These are phyloP conservation scores for Fusarium sp. DNA, from an alignment of 2,329 filamentous ascomycete genomes.

Conservation along the genomic window DNA sequence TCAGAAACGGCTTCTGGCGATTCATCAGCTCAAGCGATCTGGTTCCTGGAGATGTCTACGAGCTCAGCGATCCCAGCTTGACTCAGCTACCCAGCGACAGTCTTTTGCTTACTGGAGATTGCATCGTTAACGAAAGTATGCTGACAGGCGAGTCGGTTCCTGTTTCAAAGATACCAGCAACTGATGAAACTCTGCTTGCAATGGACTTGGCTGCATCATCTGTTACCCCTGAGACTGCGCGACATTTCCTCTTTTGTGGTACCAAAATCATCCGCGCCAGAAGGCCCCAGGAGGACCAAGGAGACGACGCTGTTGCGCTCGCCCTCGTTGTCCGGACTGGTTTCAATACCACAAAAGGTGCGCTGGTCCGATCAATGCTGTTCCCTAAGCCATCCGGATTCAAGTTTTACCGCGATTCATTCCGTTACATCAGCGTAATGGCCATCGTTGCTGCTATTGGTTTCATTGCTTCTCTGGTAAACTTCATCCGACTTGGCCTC, in stretches of 20 bases:
- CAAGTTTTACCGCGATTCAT: constrained; percentile 98
- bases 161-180: constrained; percentile 89
- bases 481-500: constrained; percentile 86
- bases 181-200: constrained; percentile 78
- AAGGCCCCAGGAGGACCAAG: constrained; percentile 84
- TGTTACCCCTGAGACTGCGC: constrained; percentile 83
- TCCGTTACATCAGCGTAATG: constrained; percentile 98
- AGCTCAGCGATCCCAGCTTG: constrained; percentile 92
- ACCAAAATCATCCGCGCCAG: constrained; percentile 94
- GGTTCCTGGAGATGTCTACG: constrained; percentile 95
- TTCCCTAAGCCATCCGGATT: constrained; percentile 98
- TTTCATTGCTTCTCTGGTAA: constrained; percentile 90
- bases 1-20: constrained; percentile 96
- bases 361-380: constrained; percentile 95
- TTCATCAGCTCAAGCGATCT: constrained; percentile 87
- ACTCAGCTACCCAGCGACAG: constrained; percentile 93
- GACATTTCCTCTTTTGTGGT: constrained; percentile 92
- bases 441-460: constrained; percentile 84
- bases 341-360: constrained; percentile 97
- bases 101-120: constrained; percentile 89
- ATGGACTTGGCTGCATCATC: constrained; percentile 85
- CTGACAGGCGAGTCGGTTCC: constrained; percentile 97
- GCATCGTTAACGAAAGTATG: constrained; percentile 99
- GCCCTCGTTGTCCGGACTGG: constrained; percentile 94
- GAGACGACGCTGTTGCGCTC: constrained; percentile 88